These are phyloP conservation scores for Pulveroboletus ravenelii DNA, from an alignment of 768 basidiomycete genomes.

Conservation along the genomic window DNA sequence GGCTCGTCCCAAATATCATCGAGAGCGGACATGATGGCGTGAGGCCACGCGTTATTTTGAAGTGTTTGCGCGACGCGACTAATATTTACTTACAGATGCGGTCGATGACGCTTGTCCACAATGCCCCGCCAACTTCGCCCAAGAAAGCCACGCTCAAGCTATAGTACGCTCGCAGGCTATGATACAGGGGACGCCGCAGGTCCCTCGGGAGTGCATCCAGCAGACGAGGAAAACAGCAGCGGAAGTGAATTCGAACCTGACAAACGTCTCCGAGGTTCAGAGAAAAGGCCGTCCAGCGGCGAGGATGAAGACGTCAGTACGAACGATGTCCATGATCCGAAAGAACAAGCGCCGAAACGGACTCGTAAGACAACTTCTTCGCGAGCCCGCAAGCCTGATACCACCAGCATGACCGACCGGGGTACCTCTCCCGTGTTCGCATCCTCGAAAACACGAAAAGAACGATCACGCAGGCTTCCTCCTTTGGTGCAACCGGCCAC, in stretches of 20 bases:
- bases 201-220: slow-evolving; percentile 31
- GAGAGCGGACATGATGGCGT: slow-evolving; percentile 33
- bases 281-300: slow-evolving; percentile 31
- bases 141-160: slow-evolving; percentile 49
- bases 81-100: too few relatives aligned
- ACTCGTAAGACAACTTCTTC: slow-evolving; percentile 6
- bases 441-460: slow-evolving; percentile 12
- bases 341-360: slow-evolving; percentile 11
- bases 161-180: slow-evolving; percentile 36
- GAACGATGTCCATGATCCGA: slow-evolving; percentile 12
- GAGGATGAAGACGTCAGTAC: slow-evolving; percentile 29
- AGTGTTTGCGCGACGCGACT: slow-evolving; percentile 17
- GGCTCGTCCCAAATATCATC: slow-evolving; percentile 60
- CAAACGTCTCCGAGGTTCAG: slow-evolving; percentile 27
- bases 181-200: slow-evolving; percentile 35
- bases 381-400: not conserved
- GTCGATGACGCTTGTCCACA: not conserved
- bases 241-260: slow-evolving; percentile 56
- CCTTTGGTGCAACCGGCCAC: slow-evolving; percentile 7
- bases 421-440: not conserved
- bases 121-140: slow-evolving; percentile 58
- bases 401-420: not conserved
- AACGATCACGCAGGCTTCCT: slow-evolving; percentile 19
- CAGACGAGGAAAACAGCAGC: slow-evolving; percentile 31
- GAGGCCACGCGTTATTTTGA: slow-evolving; percentile 25